phyloP scores from a whole-genome alignment of 2,329 filamentous ascomycete species.

The Scopulariopsis brevicaulis region DNA sequence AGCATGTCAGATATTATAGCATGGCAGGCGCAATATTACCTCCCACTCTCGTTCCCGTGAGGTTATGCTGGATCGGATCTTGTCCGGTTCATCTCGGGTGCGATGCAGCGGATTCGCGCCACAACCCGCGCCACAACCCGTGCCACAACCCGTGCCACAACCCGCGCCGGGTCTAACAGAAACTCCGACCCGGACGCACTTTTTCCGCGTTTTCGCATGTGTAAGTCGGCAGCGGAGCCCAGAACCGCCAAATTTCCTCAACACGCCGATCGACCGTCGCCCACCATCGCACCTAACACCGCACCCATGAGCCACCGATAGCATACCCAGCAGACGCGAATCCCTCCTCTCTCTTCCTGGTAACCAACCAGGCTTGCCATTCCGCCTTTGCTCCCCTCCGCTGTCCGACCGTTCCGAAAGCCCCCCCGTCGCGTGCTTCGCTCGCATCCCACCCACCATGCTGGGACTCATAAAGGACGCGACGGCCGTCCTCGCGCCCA shows the following conservation, averaged over 20 bases:
- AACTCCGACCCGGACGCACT: background rate
- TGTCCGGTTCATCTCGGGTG: no score
- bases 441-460: background rate
- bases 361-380: background rate
- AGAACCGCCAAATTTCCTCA: background rate
- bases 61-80: no score
- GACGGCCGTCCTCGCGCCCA: constrained; percentile 46
- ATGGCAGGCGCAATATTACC: no score
- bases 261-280: background rate
- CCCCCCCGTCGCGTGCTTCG: background rate
- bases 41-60: no score
- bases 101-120: background rate
- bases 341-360: background rate
- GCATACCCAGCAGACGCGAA: background rate
- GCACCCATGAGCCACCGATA: background rate
- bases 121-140: background rate
- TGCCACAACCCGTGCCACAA: background rate
- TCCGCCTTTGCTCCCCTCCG: background rate
- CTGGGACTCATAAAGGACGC: constrained; percentile 32
- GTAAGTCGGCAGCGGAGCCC: background rate
- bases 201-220: background rate
- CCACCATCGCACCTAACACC: background rate
- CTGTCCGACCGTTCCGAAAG: background rate
- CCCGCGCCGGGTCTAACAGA: background rate
- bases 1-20: background rate